Base-by-base conservation (phyloP, 2,329 filamentous ascomycete genomes). In the Ascomycota sp. region DNA sequence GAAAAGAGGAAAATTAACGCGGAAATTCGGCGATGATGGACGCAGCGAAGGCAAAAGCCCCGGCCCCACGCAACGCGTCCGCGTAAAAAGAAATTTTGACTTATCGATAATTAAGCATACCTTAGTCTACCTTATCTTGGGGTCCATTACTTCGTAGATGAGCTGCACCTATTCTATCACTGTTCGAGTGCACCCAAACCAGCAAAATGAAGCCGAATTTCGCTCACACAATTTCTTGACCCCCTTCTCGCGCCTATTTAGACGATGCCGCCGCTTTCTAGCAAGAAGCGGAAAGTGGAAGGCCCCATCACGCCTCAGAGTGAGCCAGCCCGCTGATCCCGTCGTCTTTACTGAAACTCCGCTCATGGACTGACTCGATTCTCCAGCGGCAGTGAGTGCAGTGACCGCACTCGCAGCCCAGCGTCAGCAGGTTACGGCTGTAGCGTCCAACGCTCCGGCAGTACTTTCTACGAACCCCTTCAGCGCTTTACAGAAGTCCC, bases 381-480 rank as follows among this genome's bases (percentile, higher is more conserved):
- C 21, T 29, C 24, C 25, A 40, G 42, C 40, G 36, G 41, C 46
- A 3, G 44, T 48, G 36, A 55, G 49, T 29, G 53, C 54, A n/a
- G 40, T 55, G n/a, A 55, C 51, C 38, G 53, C 54, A 6, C 40
- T 56, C 13, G 49, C 53, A 27, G 54, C 53, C 37, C 46, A 52
- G 10, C 47, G 52, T 25, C 49, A 45, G 9, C 40, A 47, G 12
- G 41, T 36, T 11, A 40, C 38, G 11, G 37, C 39, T 24, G 36
- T 36, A 32, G 40, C 39, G 9, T 37, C 39, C 25, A 39, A 34
- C 9, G 34, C 40, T 10, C 32, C 41, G 27, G 32, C 40, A 21
- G 46, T 47, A 6, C 41, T 46, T 26, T 35, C 40, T 29, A 32
- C 37, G 32, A 53, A 53, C 38, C 45, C 47, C 3, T 53, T 50